Conservation (phyloP, 2,329 filamentous ascomycete genomes). For the Pyricularia pennisetigena region DNA sequence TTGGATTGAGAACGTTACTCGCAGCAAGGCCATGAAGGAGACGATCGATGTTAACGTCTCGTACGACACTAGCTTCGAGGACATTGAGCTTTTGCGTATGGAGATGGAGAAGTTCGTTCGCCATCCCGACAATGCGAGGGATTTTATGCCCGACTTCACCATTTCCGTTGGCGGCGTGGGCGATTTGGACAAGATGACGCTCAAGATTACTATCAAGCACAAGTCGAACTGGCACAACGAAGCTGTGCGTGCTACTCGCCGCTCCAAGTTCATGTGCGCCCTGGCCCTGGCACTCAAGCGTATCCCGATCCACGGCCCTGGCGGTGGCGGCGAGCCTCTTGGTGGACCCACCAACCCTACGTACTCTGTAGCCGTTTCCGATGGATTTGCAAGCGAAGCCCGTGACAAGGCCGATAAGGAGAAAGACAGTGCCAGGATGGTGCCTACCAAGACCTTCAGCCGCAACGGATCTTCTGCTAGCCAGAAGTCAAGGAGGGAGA, state of each 20-base stretch:
- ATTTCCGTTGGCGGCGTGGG: slow-evolving; percentile 71
- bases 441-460: slow-evolving; percentile 31
- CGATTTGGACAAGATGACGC: slow-evolving; percentile 77
- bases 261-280: slow-evolving; percentile 96
- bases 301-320: slow-evolving; percentile 77
- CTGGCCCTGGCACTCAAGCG: slow-evolving; percentile 76
- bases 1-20: slow-evolving; percentile 93
- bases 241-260: slow-evolving; percentile 64
- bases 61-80: slow-evolving; percentile 82
- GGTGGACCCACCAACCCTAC: slow-evolving; percentile 65
- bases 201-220: slow-evolving; percentile 78
- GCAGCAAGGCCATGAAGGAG: slow-evolving; percentile 88
- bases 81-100: slow-evolving; percentile 72
- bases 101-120: slow-evolving; percentile 83
- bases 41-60: slow-evolving; percentile 69
- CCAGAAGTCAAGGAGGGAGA: slow-evolving; percentile 22
- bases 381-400: slow-evolving; percentile 54
- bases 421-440: slow-evolving; percentile 57
- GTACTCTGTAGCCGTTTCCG: slow-evolving; percentile 69
- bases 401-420: slow-evolving; percentile 48
- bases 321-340: slow-evolving; percentile 53
- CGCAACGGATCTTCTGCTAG: slow-evolving; percentile 11
- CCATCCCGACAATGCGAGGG: slow-evolving; percentile 74
- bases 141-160: slow-evolving; percentile 79
- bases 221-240: slow-evolving; percentile 93